phyloP scores from a whole-genome alignment of 179 eudicot genomes.

The Camellia oleifera region DNA sequence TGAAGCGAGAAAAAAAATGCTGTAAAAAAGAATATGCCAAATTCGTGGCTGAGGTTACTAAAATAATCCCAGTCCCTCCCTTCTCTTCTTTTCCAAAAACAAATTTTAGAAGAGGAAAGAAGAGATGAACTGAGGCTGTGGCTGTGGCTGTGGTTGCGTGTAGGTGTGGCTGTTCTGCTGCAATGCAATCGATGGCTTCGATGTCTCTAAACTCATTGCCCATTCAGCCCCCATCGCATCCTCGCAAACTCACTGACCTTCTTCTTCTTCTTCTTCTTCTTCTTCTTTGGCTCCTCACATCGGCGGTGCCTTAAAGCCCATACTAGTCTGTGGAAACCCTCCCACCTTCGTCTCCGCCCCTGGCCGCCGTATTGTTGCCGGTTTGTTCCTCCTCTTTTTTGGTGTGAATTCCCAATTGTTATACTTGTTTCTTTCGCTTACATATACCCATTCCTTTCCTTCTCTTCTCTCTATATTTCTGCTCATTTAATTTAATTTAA shows the following conservation, averaged over 20 bases:
- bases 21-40: no score
- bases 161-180: neutral
- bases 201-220: slow-evolving; percentile 24
- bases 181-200: slow-evolving; percentile 23
- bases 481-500: no score
- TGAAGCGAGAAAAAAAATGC: no score
- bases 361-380: slow-evolving; percentile 85
- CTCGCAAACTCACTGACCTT: slow-evolving; percentile 22
- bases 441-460: neutral
- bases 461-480: no score
- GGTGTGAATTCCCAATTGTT: neutral
- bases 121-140: slow-evolving; percentile 9
- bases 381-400: slow-evolving; percentile 26
- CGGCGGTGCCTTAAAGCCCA: slow-evolving; percentile 47
- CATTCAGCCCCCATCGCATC: slow-evolving; percentile 24
- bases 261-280: neutral
- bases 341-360: slow-evolving; percentile 91
- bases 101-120: neutral
- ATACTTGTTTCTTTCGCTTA: neutral
- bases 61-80: no score
- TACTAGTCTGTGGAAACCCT: slow-evolving; percentile 64
- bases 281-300: neutral
- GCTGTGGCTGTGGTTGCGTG: slow-evolving; percentile 9
- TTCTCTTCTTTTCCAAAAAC: neutral
- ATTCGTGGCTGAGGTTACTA: no score